Percentiles rank a stretch among this genome's conserved stretches.
phyloP scores from a whole-genome alignment of 2,329 filamentous ascomycete genomes.

The Fusarium floridanum region DNA sequence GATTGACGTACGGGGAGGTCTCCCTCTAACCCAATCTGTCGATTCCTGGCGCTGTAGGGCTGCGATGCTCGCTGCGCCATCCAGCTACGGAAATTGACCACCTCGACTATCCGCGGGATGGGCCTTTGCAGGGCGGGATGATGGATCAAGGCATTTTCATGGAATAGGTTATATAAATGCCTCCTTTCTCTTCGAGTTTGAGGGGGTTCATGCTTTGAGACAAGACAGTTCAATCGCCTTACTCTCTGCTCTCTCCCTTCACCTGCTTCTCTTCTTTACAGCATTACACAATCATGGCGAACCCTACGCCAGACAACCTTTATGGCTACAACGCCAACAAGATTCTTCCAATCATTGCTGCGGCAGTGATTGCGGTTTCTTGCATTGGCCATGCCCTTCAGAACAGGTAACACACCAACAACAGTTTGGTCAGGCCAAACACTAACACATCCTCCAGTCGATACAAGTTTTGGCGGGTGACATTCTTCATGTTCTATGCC shows the following conservation, averaged over 20 bases:
- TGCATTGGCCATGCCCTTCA: slow-evolving; percentile 32
- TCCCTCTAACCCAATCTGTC: slow-evolving; percentile 28
- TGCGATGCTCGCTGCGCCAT: slow-evolving; percentile 28
- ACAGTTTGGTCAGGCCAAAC: background rate
- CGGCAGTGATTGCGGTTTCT: slow-evolving; percentile 37
- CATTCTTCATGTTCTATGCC: slow-evolving; percentile 46
- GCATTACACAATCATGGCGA: slow-evolving; percentile 16
- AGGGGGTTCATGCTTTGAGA: background rate
- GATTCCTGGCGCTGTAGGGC: slow-evolving; percentile 36
- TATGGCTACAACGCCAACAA: slow-evolving; percentile 45
- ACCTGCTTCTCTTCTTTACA: background rate
- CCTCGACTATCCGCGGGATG: background rate
- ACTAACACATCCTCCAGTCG: slow-evolving; percentile 21
- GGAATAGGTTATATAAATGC: background rate
- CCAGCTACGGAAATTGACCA: background rate
- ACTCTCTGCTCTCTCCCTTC: background rate
- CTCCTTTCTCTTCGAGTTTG: background rate
- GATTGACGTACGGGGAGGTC: background rate
- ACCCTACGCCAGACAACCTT: slow-evolving; percentile 37
- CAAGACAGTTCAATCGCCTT: background rate
- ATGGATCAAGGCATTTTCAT: background rate
- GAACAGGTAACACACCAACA: slow-evolving; percentile 26
- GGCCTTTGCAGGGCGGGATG: background rate
- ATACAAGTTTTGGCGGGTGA: slow-evolving; percentile 44
- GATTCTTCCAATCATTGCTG: slow-evolving; percentile 36